phyloP scores from a whole-genome alignment of 1,139 yeast species.

The Saccharomycopsis hybrid region DNA sequence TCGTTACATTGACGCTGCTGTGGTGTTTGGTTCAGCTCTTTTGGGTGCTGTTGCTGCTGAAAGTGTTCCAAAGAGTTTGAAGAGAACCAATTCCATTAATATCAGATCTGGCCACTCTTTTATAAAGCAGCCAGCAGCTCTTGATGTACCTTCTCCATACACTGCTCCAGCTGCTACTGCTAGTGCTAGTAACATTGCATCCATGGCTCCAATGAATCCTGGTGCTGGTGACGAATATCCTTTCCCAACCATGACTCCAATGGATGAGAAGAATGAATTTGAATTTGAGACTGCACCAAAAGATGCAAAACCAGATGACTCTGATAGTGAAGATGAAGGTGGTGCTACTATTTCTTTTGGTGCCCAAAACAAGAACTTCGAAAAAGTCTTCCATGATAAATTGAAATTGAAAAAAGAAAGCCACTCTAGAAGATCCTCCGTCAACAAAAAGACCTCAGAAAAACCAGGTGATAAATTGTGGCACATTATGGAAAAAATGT shows the following conservation, averaged over 20 bases:
- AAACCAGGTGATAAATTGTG: slow-evolving; percentile 57
- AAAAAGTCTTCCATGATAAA: slow-evolving; percentile 16
- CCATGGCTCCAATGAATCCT: slow-evolving; percentile 30
- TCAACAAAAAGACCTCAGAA: slow-evolving; percentile 21
- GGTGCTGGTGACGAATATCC: slow-evolving; percentile 40
- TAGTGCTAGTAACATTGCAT: slow-evolving; percentile 48
- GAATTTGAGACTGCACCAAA: slow-evolving; percentile 25
- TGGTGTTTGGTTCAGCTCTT: slow-evolving; percentile 90
- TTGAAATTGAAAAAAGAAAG: slow-evolving; percentile 2
- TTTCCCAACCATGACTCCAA: slow-evolving; percentile 50
- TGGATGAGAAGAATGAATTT: slow-evolving; percentile 38
- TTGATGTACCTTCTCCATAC: slow-evolving; percentile 52
- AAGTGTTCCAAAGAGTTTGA: slow-evolving; percentile 35
- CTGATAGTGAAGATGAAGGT: slow-evolving; percentile 39
- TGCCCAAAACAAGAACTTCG: slow-evolving; percentile 39
- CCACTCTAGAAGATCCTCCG: slow-evolving; percentile 21
- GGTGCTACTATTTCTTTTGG: slow-evolving; percentile 49
- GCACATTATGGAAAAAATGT: slow-evolving; percentile 78
- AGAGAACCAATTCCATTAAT: slow-evolving; percentile 27
- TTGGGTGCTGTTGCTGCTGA: slow-evolving; percentile 91
- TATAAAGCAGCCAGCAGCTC: slow-evolving; percentile 21
- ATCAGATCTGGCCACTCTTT: slow-evolving; percentile 22
- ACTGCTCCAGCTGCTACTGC: slow-evolving; percentile 61
- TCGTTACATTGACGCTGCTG: slow-evolving; percentile 92
- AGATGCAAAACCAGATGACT: slow-evolving; percentile 27